Evolutionary conservation across 2,329 filamentous ascomycete species (phyloP).

Genomic region (Phaeosphaeria sp.): DNA sequence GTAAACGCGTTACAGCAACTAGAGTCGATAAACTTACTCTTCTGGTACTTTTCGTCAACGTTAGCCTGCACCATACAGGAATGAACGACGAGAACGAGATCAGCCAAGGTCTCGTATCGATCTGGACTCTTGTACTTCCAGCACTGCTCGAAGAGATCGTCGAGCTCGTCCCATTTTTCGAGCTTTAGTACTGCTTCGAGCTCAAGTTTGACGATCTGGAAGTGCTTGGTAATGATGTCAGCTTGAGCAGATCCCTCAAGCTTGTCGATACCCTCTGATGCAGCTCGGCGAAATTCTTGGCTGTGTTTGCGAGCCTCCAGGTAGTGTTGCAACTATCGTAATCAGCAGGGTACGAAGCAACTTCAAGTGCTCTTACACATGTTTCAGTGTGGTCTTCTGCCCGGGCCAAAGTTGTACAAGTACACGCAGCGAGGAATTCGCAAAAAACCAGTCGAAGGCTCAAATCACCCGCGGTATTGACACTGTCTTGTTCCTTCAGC

Average conservation of each 20-base stretch:
- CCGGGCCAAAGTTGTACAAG: constrained; percentile 57
- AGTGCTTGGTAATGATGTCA: constrained; percentile 68
- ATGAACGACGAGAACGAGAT: constrained; percentile 55
- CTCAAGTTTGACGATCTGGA: constrained; percentile 75
- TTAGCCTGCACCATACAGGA: constrained; percentile 40
- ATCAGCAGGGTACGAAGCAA: constrained; percentile 20
- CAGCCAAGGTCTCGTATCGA: constrained; percentile 55
- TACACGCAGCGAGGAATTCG: constrained; percentile 67
- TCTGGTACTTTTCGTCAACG: constrained; percentile 38
- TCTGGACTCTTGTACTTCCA: constrained; percentile 46
- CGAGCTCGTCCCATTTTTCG: constrained; percentile 71
- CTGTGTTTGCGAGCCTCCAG: constrained; percentile 67
- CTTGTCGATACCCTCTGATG: constrained; percentile 48
- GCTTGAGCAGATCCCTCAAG: constrained; percentile 54
- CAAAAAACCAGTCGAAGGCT: constrained; percentile 70
- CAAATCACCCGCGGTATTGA: constrained; percentile 54
- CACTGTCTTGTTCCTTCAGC: constrained; percentile 34
- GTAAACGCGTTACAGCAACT: neutral
- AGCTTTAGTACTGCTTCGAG: constrained; percentile 77
- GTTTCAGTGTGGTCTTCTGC: constrained; percentile 49
- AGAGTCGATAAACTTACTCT: constrained; percentile 25
- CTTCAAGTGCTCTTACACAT: constrained; percentile 46
- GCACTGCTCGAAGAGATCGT: constrained; percentile 62
- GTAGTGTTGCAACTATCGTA: constrained; percentile 67
- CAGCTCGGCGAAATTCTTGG: constrained; percentile 60